Evolutionary conservation across 495 filamentous ascomycete genomes (phyloP).

Genomic region (Cryomyces antarcticus): DNA sequence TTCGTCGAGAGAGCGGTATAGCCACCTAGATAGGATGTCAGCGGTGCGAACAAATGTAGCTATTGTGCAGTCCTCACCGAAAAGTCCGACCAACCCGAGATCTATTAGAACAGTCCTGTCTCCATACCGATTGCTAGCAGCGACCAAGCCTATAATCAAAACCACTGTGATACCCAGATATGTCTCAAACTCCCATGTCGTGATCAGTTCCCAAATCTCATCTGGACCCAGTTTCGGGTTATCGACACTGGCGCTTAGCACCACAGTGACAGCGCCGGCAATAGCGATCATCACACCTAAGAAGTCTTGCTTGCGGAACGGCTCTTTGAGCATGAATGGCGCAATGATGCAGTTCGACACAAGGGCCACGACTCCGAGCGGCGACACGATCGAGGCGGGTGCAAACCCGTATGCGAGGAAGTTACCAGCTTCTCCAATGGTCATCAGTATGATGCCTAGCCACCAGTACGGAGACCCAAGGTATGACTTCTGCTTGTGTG

Average conservation of each 20-base stretch:
- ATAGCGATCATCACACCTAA: conserved; percentile 74
- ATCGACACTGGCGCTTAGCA: conserved; percentile 73
- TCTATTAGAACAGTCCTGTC: conserved; percentile 76
- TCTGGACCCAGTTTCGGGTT: conserved; percentile 82
- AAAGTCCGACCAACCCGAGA: conserved; percentile 76
- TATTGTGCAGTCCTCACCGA: conserved; percentile 37
- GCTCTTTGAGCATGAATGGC: conserved; percentile 76
- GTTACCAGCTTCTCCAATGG: conserved; percentile 81
- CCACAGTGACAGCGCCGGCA: conserved; percentile 75
- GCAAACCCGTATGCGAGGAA: conserved; percentile 97
- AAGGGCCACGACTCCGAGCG: conserved; percentile 81
- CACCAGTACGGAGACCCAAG: conserved; percentile 90
- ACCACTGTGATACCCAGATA: conserved; percentile 59
- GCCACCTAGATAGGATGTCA: conserved; percentile 36
- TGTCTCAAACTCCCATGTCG: conserved; percentile 72
- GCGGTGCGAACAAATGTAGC: conserved; percentile 5
- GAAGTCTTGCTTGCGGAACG: conserved; percentile 66
- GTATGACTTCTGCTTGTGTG: conserved; percentile 36
- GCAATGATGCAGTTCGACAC: conserved; percentile 94
- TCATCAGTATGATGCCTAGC: conserved; percentile 78
- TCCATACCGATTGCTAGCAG: conserved; percentile 65
- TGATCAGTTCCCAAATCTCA: conserved; percentile 78
- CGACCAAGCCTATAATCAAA: conserved; percentile 57
- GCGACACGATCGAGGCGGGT: conserved; percentile 95
- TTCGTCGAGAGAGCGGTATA: conserved; percentile 94